Base-by-base conservation (phyloP, 192 early-diverging fungal genomes). In the Mortierella antarctica region DNA sequence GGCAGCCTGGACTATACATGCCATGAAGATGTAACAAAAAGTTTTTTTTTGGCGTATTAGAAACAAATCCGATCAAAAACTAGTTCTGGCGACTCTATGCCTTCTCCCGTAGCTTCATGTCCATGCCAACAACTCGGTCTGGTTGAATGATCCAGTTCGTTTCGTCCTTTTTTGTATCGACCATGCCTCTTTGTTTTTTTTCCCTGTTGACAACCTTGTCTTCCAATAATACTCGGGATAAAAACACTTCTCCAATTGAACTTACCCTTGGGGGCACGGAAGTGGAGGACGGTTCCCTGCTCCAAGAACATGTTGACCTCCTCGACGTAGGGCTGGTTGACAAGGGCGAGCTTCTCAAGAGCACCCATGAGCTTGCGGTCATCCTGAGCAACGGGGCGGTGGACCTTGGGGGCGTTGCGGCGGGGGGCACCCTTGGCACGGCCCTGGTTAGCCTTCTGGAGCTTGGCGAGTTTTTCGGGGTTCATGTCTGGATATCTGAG, bases 221-320 rank as follows among this genome's bases (percentile, higher is more conserved):
- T 4, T 55, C 11, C 18, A 23, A 7, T 23, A 55, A 55, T 55
- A 21, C 54, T 31, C 54, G 20, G 31, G 4, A 15, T 23, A 21
- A 56, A 15, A 31, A 9, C 52, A 18, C 2, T 53, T 53, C 8
- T 53, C 20, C 20, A 56, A n/a, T 3, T 18, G 57, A 40, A 66
- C 80, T 74, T 86, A 95, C 94, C 94, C 74, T 93, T 94, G 61
- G 98, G 96, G 31, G 86, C 83, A 73, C 75, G 81, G 83, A 98
- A 98, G 90, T 97, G 93, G 74, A 96, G 87, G 65, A 98, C 92
- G 81, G 89, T 93, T 67, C 96, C 96, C 73, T 97, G 92, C 51
- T 91, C 90, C 86, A 90, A 92, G 89, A 98, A 98, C 93, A 99
- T 97, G 92, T 98, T 98, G 85, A 99, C 94, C 71, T 97, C 93